phyloP scores from a whole-genome alignment of 1,284 basidiomycete species.

The Golubevia sp. region DNA sequence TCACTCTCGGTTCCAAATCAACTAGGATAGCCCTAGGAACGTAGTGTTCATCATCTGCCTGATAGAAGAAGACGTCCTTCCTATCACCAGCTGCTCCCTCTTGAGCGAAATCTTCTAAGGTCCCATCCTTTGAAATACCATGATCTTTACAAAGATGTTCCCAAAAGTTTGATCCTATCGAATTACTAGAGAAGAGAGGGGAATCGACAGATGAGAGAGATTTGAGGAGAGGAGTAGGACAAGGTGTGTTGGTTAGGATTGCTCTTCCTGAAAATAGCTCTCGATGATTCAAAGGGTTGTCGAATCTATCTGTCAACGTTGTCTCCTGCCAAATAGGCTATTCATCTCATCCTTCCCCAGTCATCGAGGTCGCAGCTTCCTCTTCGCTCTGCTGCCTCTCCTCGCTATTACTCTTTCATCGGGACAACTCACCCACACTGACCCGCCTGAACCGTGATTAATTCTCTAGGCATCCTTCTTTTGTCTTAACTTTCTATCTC shows the following conservation, averaged over 20 bases:
- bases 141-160: slow-evolving; percentile 59
- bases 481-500: too few species aligned
- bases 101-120: slow-evolving; percentile 51
- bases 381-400: too few species aligned
- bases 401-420: too few species aligned
- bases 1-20: slow-evolving; percentile 93
- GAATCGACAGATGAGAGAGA: too few species aligned
- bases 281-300: too few species aligned
- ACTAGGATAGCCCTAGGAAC: slow-evolving; percentile 95
- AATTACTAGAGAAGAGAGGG: too few species aligned
- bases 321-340: too few species aligned
- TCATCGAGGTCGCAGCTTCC: too few species aligned
- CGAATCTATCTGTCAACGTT: too few species aligned
- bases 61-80: slow-evolving; percentile 99
- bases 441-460: slow-evolving; percentile 59
- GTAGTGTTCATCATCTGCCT: slow-evolving; percentile 99
- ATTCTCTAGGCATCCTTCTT: slow-evolving; percentile 46
- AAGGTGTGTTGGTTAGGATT: background rate
- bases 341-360: too few species aligned
- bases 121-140: slow-evolving; percentile 57
- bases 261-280: too few species aligned
- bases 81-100: slow-evolving; percentile 69
- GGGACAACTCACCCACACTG: slow-evolving; percentile 54
- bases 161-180: slow-evolving; percentile 61
- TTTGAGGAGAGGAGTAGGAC: background rate